phyloP scores from a whole-genome alignment of 2,329 filamentous ascomycete species.

The Monosporascus sp. region DNA sequence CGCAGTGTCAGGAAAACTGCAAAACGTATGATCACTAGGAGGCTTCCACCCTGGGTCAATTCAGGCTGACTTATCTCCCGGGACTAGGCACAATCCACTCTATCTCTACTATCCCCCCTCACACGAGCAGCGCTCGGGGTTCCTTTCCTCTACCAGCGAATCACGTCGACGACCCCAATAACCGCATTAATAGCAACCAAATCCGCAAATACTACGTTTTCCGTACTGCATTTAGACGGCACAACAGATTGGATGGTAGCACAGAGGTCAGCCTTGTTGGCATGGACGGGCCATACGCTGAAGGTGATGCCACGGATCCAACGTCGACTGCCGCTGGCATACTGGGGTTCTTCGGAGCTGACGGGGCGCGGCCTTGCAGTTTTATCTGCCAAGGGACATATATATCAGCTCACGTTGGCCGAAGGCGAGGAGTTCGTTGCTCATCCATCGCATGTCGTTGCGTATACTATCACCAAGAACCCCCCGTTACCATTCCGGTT shows the following conservation, averaged over 20 bases:
- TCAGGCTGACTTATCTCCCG: background rate
- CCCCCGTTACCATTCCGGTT: slow-evolving; percentile 82
- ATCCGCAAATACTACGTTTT: slow-evolving; percentile 79
- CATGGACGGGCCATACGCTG: slow-evolving; percentile 91
- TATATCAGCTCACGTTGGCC: slow-evolving; percentile 77
- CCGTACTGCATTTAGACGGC: slow-evolving; percentile 84
- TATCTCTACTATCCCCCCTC: slow-evolving; percentile 81
- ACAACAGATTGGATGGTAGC: slow-evolving; percentile 93
- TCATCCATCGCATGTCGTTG: slow-evolving; percentile 86
- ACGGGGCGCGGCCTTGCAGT: slow-evolving; percentile 85
- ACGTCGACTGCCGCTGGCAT: slow-evolving; percentile 66
- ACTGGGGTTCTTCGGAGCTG: slow-evolving; percentile 88
- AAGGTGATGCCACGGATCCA: slow-evolving; percentile 71
- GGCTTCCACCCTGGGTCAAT: background rate
- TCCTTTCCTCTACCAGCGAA: slow-evolving; percentile 89
- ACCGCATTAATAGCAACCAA: slow-evolving; percentile 86
- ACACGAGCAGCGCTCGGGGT: slow-evolving; percentile 75
- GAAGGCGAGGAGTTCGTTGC: slow-evolving; percentile 86
- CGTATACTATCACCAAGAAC: slow-evolving; percentile 72
- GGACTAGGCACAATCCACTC: slow-evolving; percentile 73
- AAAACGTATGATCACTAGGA: slow-evolving; percentile 59
- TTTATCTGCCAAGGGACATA: slow-evolving; percentile 78
- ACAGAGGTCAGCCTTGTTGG: slow-evolving; percentile 82
- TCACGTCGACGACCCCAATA: slow-evolving; percentile 81
- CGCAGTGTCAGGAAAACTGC: slow-evolving; percentile 80